phyloP scores from a whole-genome alignment of 441 rosid species.

The Populus hybrid region DNA sequence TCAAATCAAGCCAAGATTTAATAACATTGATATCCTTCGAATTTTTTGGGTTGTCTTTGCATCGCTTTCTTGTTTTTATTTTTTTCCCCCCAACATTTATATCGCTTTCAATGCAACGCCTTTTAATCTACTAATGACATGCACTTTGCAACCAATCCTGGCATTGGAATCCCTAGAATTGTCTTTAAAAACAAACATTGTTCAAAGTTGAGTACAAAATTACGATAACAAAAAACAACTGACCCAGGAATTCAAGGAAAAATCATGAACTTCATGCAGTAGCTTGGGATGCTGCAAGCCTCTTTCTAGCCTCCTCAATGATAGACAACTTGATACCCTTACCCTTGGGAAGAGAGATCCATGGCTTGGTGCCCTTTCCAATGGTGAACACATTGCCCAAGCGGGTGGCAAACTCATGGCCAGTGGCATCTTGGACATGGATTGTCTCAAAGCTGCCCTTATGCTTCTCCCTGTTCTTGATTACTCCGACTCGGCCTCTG shows the following conservation, averaged over 20 bases:
- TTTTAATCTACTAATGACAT: neutral
- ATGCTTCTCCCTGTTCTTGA: constrained; percentile 76
- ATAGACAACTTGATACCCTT: constrained; percentile 74
- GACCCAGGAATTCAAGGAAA: neutral
- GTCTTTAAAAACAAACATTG: neutral
- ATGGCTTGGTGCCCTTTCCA: constrained; percentile 76
- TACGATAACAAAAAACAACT: neutral
- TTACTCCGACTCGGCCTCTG: constrained; percentile 74
- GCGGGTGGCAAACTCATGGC: constrained; percentile 83
- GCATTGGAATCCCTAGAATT: neutral
- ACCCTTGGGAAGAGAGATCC: constrained; percentile 83
- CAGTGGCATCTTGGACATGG: constrained; percentile 67
- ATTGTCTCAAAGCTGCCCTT: constrained; percentile 81
- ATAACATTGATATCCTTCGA: too few species aligned
- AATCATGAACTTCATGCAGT: neutral
- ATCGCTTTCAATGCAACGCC: too few species aligned
- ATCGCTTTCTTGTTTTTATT: too few species aligned
- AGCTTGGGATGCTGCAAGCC: constrained; percentile 40
- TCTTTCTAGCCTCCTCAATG: constrained; percentile 76
- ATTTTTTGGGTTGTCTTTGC: too few species aligned
- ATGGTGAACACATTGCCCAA: constrained; percentile 74
- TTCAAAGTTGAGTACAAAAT: neutral
- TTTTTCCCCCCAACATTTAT: too few species aligned
- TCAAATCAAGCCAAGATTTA: too few species aligned
- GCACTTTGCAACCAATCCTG: neutral